Percentiles rank a stretch among this genome's conserved stretches.
These are phyloP conservation scores for Pythium periplocum DNA, from an alignment of 352 stramenopile species.

Conservation along the genomic window DNA sequence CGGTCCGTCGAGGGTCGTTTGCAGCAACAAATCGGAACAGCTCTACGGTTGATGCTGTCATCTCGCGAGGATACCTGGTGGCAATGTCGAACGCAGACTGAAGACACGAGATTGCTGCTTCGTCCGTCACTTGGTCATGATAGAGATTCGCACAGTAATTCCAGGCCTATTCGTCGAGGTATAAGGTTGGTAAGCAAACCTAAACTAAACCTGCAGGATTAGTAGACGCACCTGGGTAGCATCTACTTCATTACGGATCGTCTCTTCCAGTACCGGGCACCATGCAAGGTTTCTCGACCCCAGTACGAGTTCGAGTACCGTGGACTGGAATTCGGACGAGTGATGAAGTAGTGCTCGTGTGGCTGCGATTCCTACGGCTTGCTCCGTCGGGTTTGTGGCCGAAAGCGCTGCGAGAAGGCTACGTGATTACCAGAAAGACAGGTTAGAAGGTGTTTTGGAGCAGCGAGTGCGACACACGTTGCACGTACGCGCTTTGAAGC, in stretches of 20 bases:
- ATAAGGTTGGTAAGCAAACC: no score
- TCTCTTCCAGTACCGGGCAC: conserved; percentile 5
- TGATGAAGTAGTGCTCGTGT: not conserved
- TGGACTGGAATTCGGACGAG: not conserved
- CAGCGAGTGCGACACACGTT: not conserved
- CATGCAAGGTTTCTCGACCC: not conserved
- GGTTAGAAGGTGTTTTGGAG: not conserved
- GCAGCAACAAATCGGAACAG: conserved; percentile 4
- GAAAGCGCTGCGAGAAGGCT: not conserved
- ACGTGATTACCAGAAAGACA: not conserved
- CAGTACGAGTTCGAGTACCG: not conserved
- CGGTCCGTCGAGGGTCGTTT: conserved; percentile 4
- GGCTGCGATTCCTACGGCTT: no score
- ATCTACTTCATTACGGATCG: conserved; percentile 5
- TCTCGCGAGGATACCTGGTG: not conserved
- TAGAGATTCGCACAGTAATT: conserved; percentile 33
- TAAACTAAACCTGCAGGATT: not conserved
- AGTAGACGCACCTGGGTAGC: not conserved
- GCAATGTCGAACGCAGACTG: conserved; percentile 3
- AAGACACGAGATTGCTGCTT: conserved; percentile 5
- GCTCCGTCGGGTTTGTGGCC: not conserved
- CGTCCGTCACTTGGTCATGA: conserved; percentile 16
- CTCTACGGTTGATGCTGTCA: not conserved
- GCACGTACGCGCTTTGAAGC: conserved; percentile 15
- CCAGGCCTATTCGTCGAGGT: conserved; percentile 25